Conservation (phyloP, 495 filamentous ascomycete species). For the Neurospora sp. region DNA sequence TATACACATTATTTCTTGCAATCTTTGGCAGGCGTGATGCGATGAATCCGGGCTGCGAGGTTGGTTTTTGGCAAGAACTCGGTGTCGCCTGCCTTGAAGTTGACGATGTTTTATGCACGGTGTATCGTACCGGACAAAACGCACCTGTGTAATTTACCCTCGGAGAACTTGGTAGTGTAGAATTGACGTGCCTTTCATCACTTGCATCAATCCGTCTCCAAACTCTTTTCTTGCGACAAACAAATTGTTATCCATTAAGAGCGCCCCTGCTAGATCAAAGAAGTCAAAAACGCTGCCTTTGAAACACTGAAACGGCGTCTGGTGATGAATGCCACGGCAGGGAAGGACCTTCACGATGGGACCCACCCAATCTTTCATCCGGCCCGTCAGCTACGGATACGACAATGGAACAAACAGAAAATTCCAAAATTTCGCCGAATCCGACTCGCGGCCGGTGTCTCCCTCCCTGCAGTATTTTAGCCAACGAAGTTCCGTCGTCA, state of each 20-base stretch:
- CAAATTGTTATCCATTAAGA: not conserved
- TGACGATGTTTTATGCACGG: not conserved
- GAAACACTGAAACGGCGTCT: not conserved
- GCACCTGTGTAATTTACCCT: not conserved
- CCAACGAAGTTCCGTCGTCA: not conserved
- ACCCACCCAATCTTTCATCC: not conserved
- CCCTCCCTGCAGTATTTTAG: not conserved
- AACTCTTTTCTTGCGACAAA: not conserved
- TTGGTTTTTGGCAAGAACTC: not conserved
- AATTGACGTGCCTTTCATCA: not conserved
- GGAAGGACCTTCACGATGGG: not conserved
- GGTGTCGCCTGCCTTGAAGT: not conserved
- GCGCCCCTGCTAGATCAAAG: not conserved
- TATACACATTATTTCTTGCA: not conserved
- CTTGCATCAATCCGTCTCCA: not conserved
- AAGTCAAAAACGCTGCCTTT: not conserved
- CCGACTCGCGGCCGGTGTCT: not conserved
- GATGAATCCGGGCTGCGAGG: not conserved
- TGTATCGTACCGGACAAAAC: not conserved
- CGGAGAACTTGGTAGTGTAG: not conserved
- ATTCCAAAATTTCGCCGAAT: not conserved
- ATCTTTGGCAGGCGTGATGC: not conserved
- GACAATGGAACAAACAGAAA: not conserved
- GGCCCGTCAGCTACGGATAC: not conserved
- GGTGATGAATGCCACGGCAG: not conserved